Conservation (phyloP, 2,329 filamentous ascomycete species). For the Kalmusia sp. region DNA sequence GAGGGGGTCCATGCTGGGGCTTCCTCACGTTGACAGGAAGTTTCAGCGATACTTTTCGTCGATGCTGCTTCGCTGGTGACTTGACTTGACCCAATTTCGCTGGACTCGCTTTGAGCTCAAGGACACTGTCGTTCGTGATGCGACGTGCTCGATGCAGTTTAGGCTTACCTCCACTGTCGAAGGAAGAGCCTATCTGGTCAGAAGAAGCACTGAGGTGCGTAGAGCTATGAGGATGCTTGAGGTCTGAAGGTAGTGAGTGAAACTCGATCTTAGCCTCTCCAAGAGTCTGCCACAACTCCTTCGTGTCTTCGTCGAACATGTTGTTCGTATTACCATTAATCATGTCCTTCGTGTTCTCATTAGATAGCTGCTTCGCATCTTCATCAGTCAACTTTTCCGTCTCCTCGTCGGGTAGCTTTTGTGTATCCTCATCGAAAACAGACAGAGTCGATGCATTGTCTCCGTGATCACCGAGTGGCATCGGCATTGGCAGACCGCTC, state of each 20-base stretch:
- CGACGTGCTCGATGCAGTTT: neutral
- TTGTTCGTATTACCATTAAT: no score
- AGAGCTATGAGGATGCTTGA: neutral
- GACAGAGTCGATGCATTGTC: no score
- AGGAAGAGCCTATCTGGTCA: neutral
- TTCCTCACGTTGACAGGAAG: slow-evolving; percentile 7
- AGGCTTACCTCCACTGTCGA: neutral
- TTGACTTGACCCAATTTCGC: neutral
- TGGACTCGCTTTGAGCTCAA: slow-evolving; percentile 4
- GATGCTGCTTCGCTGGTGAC: neutral
- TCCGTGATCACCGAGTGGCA: no score
- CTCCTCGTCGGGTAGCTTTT: no score
- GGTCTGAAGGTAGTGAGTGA: no score
- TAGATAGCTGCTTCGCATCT: no score
- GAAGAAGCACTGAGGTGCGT: neutral
- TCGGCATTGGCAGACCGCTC: no score
- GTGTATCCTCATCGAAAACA: no score
- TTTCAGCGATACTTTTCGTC: slow-evolving; percentile 7
- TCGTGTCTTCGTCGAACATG: neutral
- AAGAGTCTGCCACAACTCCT: neutral
- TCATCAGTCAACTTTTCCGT: no score
- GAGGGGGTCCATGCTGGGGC: neutral
- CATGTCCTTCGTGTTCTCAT: no score
- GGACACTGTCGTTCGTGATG: slow-evolving; percentile 2
- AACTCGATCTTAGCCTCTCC: neutral